Base-by-base conservation (phyloP, 164 flowering plant genomes). In the Tinospora cordifolia region DNA sequence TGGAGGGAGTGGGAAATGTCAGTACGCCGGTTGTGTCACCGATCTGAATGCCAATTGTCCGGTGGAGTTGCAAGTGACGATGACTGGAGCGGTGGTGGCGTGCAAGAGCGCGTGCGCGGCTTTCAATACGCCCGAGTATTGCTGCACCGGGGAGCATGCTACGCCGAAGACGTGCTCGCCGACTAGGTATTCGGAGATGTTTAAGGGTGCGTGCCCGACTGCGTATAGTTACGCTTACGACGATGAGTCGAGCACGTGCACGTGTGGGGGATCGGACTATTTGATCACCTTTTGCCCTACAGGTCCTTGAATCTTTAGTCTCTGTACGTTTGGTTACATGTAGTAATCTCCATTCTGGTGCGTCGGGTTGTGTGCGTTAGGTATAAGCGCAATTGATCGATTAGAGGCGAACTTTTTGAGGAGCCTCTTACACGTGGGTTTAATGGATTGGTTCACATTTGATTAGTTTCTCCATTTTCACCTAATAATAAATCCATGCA, bases 211-310 rank as follows among this genome's bases (percentile, higher is more conserved):
- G 3, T 93, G 98, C 68, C 98, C 98, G 4, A 67, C 81, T 36
- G 93, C 98, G 0, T 93, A 93, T 60, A 93, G 97, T 67, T 93
- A 93, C 51, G 98, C 98, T 24, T 93, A 90, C 62, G 98, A 93
- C 44, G 98, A 93, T 69, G 88, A 88, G 5, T 72, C 96, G 0
- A 93, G 98, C 59, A 93, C 96, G 0, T 81, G 83, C 60, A 93
- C 98, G 8, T 93, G 98, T 44, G 63, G 87, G 47, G 94, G 90
- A 15, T 69, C 98, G 1, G 89, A 89, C 68, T 91, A 93, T 70
- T 75, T 85, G 75, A 86, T 93, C 77, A 91, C 92, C 3, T 93
- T 93, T 75, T 93, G 98, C 72, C 91, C 93, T 6, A 69, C 75
- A 40, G 73, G 68, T 3, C 15, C 73, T 24, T 41, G 40, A 63